Conservation (phyloP, 169 alveolate species). For the Plasmodium fragile region DNA sequence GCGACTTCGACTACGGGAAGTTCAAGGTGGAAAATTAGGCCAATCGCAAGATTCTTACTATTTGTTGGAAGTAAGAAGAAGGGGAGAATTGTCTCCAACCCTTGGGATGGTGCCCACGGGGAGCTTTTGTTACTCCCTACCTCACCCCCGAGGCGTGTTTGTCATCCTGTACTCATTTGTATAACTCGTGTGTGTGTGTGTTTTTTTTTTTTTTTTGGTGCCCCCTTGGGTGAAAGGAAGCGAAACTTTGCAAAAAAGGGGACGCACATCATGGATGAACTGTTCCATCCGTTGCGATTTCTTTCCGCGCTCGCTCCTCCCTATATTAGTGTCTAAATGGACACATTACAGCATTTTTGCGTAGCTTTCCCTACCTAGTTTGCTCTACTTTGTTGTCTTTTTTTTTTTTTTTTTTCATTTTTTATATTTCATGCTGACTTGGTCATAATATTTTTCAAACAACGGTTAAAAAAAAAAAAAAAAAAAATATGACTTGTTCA, state of each 20-base stretch:
- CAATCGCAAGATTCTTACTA: neutral
- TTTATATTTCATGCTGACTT: slow-evolving; percentile 11
- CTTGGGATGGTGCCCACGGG: neutral
- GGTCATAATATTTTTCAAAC: slow-evolving; percentile 12
- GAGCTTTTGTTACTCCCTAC: neutral
- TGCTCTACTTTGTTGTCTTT: neutral
- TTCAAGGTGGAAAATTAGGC: slow-evolving; percentile 17
- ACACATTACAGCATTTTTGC: neutral
- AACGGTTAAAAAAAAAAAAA: slow-evolving; percentile 1
- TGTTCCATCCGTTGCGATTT: neutral
- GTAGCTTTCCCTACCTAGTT: neutral
- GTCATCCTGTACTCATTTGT: neutral
- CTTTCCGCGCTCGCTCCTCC: neutral
- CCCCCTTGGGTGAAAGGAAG: neutral
- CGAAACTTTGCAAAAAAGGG: neutral
- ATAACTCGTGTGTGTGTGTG: neutral
- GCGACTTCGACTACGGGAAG: slow-evolving; percentile 11
- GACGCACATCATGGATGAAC: neutral
- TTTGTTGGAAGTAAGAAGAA: neutral
- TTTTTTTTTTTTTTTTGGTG: neutral
- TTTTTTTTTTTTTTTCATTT: neutral
- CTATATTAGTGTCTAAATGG: neutral
- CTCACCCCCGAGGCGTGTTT: neutral
- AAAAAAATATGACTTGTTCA: neutral
- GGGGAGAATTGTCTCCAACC: neutral